A percentile compares a stretch with the other conserved stretches of the same genome.
Conservation (phyloP, 2,329 filamentous ascomycete genomes). For the Nigrospora oryzae region DNA sequence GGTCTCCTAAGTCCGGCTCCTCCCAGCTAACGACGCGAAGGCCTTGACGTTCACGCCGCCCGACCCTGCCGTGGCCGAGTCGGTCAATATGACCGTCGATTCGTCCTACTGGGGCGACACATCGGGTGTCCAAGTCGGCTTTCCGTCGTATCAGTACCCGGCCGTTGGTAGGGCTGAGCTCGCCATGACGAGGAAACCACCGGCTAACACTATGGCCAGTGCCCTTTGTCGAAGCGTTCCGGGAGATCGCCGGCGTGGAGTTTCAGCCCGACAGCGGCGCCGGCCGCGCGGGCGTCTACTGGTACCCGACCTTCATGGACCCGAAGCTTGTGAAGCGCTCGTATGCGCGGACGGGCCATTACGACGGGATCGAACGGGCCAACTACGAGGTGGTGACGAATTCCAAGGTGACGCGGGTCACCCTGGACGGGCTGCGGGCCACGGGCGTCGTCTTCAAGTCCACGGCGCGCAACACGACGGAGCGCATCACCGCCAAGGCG, state of each 20-base stretch:
- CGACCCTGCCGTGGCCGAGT: constrained; percentile 10
- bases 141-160: constrained; percentile 3
- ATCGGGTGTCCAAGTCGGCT: constrained; percentile 1
- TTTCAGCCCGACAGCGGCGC: constrained; percentile 2
- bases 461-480: not conserved
- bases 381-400: not conserved
- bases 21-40: not conserved
- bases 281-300: constrained; percentile 4
- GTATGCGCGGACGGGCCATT: constrained; percentile 2
- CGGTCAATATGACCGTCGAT: constrained; percentile 16
- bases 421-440: not conserved
- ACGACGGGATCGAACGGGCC: not conserved
- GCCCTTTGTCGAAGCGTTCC: constrained; percentile 1
- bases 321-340: not conserved
- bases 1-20: not conserved
- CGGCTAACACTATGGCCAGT: not conserved
- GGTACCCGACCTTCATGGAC: constrained; percentile 4
- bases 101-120: constrained; percentile 1
- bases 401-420: not conserved
- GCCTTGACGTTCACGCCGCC: constrained; percentile 16
- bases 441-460: not conserved
- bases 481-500: constrained; percentile 10
- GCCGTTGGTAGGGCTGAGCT: not conserved
- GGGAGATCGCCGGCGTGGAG: not conserved
- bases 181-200: no score